Conservation (phyloP, 2,329 filamentous ascomycete species). For the Fusarium miscanthi region DNA sequence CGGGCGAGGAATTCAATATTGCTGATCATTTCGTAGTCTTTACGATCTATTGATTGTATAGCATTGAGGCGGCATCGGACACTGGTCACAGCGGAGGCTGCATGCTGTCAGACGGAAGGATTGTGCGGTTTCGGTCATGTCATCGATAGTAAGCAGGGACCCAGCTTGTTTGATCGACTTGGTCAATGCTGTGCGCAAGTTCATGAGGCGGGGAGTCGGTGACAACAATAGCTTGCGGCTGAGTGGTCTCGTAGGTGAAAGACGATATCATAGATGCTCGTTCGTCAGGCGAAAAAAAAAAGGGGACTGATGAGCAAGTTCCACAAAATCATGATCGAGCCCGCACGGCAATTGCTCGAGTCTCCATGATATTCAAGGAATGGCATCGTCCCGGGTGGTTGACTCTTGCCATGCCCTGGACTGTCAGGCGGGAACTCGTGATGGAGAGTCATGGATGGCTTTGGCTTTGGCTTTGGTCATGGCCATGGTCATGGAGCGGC, state of each 20-base stretch:
- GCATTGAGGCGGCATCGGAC: background rate
- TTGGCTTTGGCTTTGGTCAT: background rate
- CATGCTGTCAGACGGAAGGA: conserved; percentile 7
- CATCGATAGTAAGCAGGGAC: conserved; percentile 7
- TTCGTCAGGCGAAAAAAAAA: conserved; percentile 1
- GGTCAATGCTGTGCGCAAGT: conserved; percentile 29
- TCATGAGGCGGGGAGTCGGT: conserved; percentile 26
- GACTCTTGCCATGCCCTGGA: background rate
- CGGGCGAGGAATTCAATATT: conserved; percentile 1
- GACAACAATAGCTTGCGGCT: conserved; percentile 34
- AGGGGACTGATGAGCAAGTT: conserved; percentile 19
- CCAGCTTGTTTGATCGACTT: conserved; percentile 26
- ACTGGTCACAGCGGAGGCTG: conserved; percentile 3
- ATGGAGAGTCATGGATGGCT: background rate
- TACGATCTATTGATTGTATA: conserved; percentile 1
- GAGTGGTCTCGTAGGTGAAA: conserved; percentile 26
- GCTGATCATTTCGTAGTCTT: background rate
- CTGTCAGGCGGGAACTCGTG: conserved; percentile 1
- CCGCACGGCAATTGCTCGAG: conserved; percentile 10
- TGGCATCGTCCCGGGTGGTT: conserved; percentile 10
- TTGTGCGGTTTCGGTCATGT: conserved; percentile 14
- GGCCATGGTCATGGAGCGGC: background rate
- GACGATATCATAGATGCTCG: conserved; percentile 3
- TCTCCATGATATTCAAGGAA: background rate
- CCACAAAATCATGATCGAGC: conserved; percentile 24